Evolutionary conservation across 208 protist species (phyloP).

Genomic region (Wallacemonas sp.): DNA sequence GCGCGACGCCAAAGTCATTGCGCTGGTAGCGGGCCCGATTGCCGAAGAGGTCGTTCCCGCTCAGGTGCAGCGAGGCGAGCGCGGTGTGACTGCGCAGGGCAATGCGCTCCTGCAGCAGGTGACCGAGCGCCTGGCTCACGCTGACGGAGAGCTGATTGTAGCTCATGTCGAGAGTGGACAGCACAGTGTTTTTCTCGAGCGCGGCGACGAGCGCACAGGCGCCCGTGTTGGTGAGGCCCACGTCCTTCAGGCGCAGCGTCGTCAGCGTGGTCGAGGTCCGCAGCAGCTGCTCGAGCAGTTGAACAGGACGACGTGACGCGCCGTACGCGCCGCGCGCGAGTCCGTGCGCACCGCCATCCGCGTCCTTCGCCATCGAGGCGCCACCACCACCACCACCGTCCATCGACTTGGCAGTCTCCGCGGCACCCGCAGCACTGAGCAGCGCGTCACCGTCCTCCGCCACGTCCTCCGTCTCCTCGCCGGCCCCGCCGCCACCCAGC

Average conservation of each 20-base stretch:
- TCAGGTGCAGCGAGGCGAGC: conserved; percentile 62
- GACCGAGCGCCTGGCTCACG: conserved; percentile 65
- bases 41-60: conserved; percentile 66
- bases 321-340: background rate
- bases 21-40: conserved; percentile 7
- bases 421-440: background rate
- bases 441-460: background rate
- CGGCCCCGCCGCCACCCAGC: background rate
- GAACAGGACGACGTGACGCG: conserved; percentile 44
- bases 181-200: conserved; percentile 41
- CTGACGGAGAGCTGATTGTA: conserved; percentile 58
- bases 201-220: conserved; percentile 61
- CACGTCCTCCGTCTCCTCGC: background rate
- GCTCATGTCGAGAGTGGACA: conserved; percentile 69
- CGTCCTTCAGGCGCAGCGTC: conserved; percentile 58
- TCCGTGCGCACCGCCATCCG: background rate
- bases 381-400: background rate
- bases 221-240: conserved; percentile 46
- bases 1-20: conserved; percentile 16
- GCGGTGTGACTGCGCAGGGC: conserved; percentile 31
- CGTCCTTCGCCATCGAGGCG: background rate
- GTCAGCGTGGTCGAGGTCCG: conserved; percentile 50
- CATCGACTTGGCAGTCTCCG: background rate
- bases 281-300: conserved; percentile 69
- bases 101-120: conserved; percentile 52